Evolutionary conservation across 192 early-diverging fungal species (phyloP), one percentile per base, ranked within the genome.

Genomic region (Backusella tuberculispora): DNA sequence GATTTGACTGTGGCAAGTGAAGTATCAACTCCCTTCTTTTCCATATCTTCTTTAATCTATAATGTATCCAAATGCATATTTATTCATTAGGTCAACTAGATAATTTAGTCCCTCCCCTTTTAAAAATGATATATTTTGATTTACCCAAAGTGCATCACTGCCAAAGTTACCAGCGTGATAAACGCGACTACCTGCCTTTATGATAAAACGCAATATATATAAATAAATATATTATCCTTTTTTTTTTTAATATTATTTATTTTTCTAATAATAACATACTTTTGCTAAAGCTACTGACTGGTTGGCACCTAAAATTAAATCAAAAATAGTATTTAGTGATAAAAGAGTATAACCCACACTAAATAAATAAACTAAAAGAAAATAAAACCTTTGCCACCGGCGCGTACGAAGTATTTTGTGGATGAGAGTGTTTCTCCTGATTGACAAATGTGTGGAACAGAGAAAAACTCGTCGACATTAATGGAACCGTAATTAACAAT

Each of bases 201-300:
- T 48, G 8, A 63, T 45, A 34, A 63, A 13, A 1, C 1, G 41
- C 14, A 60, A 10, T 12, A 45, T 14, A 29, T 12, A 60, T 40
- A 34, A 21, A 47, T 48, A n/a, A 13, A 6, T 2, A 63, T 7
- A 37, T 76, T 34, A 74, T 13, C 26, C 29, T 34, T 44, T 47
- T 14, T 8, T 9, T 29, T 29, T 63, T 46, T n/a, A n/a, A n/a
- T n/a, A 10, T 63, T 46, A 48, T 44, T 29, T n/a, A 6, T 46
- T 64, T 60, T 60, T 60, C 3, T 26, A 26, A 60, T 43, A 26
- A 60, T 47, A 64, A 38, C 29, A 21, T 76, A 86, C 92, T 81
- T 87, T 87, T 44, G 92, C 93, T 10, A 95, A 80, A 13, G 97
- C 96, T 6, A 93, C 93, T 15, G 93, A 90, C 73, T 96, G 95